Conservation (phyloP, 306 rosid genomes). For the Vigna radiata region DNA sequence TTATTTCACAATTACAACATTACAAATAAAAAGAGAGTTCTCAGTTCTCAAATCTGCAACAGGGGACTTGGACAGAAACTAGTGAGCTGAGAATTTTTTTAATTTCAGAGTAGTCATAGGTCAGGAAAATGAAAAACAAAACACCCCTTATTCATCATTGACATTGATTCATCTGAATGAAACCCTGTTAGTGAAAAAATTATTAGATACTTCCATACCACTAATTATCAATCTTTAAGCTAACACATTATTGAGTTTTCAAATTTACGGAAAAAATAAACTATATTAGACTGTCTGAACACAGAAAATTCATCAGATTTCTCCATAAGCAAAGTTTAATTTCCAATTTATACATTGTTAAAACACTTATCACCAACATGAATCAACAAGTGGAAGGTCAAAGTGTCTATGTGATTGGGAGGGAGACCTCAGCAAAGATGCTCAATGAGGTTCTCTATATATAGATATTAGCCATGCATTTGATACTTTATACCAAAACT, state of each 20-base stretch:
- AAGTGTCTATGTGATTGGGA: too few species aligned
- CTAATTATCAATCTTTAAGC: background rate
- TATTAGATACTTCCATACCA: background rate
- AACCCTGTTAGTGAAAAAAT: background rate
- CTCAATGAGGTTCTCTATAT: too few species aligned
- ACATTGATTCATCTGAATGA: background rate
- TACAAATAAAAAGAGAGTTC: background rate
- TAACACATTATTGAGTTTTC: background rate
- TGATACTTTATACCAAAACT: too few species aligned
- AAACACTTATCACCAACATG: background rate
- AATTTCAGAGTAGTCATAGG: background rate
- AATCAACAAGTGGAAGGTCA: background rate
- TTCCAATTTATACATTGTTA: background rate
- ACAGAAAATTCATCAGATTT: background rate
- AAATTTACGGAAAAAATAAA: background rate
- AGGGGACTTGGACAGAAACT: background rate
- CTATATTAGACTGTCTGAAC: background rate
- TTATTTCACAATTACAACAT: constrained; percentile 27
- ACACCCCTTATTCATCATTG: background rate
- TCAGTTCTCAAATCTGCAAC: background rate
- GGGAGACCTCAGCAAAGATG: too few species aligned
- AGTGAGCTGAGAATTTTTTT: background rate
- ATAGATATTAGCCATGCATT: too few species aligned
- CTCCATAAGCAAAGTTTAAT: background rate
- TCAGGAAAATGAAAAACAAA: background rate